Conservation (phyloP, 257 asterid species). For the Nicotiana benthamiana region DNA sequence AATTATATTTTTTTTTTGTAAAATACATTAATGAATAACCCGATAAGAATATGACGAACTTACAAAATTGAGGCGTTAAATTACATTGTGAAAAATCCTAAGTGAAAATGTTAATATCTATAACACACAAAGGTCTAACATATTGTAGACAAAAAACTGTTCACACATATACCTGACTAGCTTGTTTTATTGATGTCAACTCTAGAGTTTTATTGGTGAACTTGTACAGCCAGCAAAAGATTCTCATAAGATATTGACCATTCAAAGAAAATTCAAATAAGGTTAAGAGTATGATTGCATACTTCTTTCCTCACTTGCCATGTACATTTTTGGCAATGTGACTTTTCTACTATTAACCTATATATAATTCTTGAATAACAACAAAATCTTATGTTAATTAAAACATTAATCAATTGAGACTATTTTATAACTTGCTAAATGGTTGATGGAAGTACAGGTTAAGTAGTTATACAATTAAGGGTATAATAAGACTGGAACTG, state of each 20-base stretch:
- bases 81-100: background rate
- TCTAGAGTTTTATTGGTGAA: constrained; percentile 35
- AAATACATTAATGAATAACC: background rate
- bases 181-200: constrained; percentile 20
- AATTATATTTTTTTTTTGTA: background rate
- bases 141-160: background rate
- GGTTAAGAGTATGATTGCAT: constrained; percentile 31
- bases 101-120: background rate
- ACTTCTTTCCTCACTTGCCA: constrained; percentile 38
- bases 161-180: constrained; percentile 16
- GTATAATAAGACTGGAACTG: background rate
- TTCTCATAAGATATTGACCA: constrained; percentile 69
- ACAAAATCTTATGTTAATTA: background rate
- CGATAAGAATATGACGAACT: background rate
- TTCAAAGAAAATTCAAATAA: constrained; percentile 53
- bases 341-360: constrained; percentile 6
- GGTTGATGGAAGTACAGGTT: too few relatives aligned
- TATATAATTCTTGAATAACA: background rate
- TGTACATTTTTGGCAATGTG: constrained; percentile 47
- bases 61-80: background rate
- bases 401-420: background rate
- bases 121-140: background rate
- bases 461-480: too few relatives aligned
- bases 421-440: background rate
- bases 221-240: constrained; percentile 48